Conservation (phyloP, 495 filamentous ascomycete genomes). For the Mycothermus thermophilus region DNA sequence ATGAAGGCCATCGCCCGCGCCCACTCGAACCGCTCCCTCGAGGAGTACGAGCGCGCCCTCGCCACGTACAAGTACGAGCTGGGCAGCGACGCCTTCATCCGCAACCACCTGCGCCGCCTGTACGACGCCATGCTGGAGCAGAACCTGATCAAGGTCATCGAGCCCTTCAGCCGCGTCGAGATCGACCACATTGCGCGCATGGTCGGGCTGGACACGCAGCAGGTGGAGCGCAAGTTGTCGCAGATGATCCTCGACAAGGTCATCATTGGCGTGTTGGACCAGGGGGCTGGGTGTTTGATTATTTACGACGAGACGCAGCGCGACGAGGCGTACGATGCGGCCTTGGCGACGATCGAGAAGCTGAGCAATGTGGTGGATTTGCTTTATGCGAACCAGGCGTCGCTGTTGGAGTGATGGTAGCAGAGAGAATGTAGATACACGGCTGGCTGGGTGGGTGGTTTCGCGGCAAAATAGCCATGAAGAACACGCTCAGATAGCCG, state of each 20-base stretch:
- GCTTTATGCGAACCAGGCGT: slow-evolving; percentile 94
- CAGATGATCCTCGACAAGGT: slow-evolving; percentile 99
- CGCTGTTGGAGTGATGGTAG: slow-evolving; percentile 59
- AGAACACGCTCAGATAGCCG: slow-evolving; percentile 4
- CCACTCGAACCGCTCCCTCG: slow-evolving; percentile 83
- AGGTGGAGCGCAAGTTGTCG: slow-evolving; percentile 92
- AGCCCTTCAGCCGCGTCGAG: slow-evolving; percentile 93
- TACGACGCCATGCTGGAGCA: slow-evolving; percentile 99
- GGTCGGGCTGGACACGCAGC: slow-evolving; percentile 86
- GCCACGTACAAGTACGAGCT: slow-evolving; percentile 81
- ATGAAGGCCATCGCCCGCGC: slow-evolving; percentile 98
- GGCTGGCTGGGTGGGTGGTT: too few relatives aligned
- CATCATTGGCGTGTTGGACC: slow-evolving; percentile 92
- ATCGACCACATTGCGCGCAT: slow-evolving; percentile 94
- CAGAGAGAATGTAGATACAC: slow-evolving; percentile 1
- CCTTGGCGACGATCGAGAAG: slow-evolving; percentile 91
- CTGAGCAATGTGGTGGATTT: slow-evolving; percentile 94
- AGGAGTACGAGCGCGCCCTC: slow-evolving; percentile 91
- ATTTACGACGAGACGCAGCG: slow-evolving; percentile 89
- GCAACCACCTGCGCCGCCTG: slow-evolving; percentile 80
- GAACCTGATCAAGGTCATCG: slow-evolving; percentile 97
- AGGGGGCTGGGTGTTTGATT: slow-evolving; percentile 93
- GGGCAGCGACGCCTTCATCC: slow-evolving; percentile 84
- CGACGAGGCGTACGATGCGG: slow-evolving; percentile 88
- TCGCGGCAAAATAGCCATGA: too few relatives aligned